Percentiles rank a stretch among this genome's conserved stretches.
Evolutionary conservation across 2,329 filamentous ascomycete genomes (phyloP).

Genomic region (Colletotrichum camelliae): DNA sequence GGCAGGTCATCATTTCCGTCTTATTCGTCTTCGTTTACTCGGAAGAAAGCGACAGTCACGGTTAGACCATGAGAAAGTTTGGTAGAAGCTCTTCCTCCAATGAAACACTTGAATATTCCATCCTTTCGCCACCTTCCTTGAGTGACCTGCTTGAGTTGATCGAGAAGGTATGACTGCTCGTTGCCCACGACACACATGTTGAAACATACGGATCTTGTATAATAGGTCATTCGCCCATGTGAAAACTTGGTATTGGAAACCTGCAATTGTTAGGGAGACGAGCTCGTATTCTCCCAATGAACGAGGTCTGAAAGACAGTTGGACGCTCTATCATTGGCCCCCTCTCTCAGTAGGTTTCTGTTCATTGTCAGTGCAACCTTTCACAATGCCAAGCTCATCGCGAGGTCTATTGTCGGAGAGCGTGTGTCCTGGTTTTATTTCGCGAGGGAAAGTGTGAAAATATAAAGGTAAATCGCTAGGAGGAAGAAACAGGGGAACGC

Average conservation of each 20-base stretch:
- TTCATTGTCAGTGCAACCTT: background rate
- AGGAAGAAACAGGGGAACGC: background rate
- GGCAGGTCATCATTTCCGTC: background rate
- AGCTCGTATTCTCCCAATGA: background rate
- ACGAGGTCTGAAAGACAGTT: fast-evolving
- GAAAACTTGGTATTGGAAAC: background rate
- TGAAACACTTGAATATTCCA: background rate
- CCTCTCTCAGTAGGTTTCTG: fast-evolving
- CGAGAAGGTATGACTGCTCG: background rate
- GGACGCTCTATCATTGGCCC: background rate
- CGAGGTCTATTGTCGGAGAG: fast-evolving
- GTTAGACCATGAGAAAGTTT: background rate
- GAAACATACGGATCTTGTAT: fast-evolving
- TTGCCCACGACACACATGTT: background rate
- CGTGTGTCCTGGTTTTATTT: background rate
- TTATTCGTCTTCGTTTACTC: background rate
- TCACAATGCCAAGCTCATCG: background rate
- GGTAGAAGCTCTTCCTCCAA: background rate
- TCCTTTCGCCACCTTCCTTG: background rate
- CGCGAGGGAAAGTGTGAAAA: background rate
- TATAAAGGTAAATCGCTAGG: fast-evolving
- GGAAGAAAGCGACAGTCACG: background rate
- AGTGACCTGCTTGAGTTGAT: background rate
- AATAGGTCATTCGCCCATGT: background rate
- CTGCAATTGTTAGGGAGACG: background rate